Evolutionary conservation across 2,329 filamentous ascomycete genomes (phyloP).

Genomic region (Hypoxylon sp.): DNA sequence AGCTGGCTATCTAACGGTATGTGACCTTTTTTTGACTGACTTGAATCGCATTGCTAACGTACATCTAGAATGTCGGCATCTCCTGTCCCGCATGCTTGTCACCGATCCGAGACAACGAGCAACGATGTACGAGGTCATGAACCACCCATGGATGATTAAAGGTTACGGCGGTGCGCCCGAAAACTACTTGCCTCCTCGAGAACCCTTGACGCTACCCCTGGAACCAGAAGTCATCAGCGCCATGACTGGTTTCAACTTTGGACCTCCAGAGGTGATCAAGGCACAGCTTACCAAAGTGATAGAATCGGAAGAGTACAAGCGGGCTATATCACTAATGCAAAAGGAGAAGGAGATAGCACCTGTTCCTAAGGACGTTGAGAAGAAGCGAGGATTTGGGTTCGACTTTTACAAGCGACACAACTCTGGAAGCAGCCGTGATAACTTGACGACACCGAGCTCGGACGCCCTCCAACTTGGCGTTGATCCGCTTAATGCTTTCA

Average conservation of each 20-base stretch:
- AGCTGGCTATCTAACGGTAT: conserved; percentile 90
- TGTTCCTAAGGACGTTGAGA: conserved; percentile 76
- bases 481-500: conserved; percentile 93
- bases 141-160: conserved; percentile 95
- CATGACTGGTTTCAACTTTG: conserved; percentile 99
- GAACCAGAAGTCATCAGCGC: conserved; percentile 86
- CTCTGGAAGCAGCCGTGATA: conserved; percentile 89
- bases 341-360: conserved; percentile 72
- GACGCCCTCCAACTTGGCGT: conserved; percentile 85
- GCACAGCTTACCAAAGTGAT: conserved; percentile 86
- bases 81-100: conserved; percentile 95
- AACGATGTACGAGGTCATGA: conserved; percentile 90
- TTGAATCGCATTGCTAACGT: conserved; percentile 52
- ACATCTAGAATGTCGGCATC: conserved; percentile 83
- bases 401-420: conserved; percentile 97
- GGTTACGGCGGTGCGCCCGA: conserved; percentile 88
- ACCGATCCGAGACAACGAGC: conserved; percentile 91
- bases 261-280: conserved; percentile 84
- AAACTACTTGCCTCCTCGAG: conserved; percentile 85
- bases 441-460: conserved; percentile 82
- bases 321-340: conserved; percentile 77
- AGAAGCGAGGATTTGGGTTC: conserved; percentile 86
- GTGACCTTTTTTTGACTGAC: conserved; percentile 48
- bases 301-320: conserved; percentile 93
- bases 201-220: conserved; percentile 85